A percentile compares a stretch with the other conserved stretches of the same genome.
phyloP scores from a whole-genome alignment of 176 grass and related monocot genomes.

The Neostapfia colusana region DNA sequence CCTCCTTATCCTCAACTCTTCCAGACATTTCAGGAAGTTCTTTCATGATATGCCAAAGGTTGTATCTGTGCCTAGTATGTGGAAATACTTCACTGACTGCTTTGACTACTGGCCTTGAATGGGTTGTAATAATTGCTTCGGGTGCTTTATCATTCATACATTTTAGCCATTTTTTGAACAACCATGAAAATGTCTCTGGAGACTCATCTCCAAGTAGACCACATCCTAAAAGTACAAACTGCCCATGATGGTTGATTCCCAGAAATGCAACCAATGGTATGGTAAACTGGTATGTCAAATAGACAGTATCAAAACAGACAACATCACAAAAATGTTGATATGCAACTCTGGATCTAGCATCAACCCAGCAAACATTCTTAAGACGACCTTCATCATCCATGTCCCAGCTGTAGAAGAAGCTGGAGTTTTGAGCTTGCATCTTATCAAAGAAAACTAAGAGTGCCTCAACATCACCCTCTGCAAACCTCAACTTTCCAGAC shows the following conservation, averaged over 20 bases:
- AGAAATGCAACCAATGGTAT: constrained; percentile 80
- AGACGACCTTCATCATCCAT: constrained; percentile 82
- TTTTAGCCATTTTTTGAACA: constrained; percentile 82
- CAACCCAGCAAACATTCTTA: constrained; percentile 88
- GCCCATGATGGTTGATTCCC: constrained; percentile 86
- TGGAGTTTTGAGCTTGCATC: constrained; percentile 74
- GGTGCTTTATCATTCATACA: constrained; percentile 85
- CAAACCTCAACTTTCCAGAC: constrained; percentile 64
- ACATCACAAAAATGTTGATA: constrained; percentile 81
- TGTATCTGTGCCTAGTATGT: constrained; percentile 66
- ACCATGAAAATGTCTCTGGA: constrained; percentile 75
- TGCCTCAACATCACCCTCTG: constrained; percentile 71
- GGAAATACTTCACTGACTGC: constrained; percentile 64
- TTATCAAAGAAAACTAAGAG: constrained; percentile 78
- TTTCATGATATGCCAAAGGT: constrained; percentile 95
- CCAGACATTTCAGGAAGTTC: constrained; percentile 86
- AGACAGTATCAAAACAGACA: constrained; percentile 76
- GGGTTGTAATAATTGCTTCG: constrained; percentile 72
- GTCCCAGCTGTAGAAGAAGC: constrained; percentile 84
- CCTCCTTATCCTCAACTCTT: constrained; percentile 80
- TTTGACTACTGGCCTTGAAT: constrained; percentile 63
- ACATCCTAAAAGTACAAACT: constrained; percentile 82
- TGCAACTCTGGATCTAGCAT: constrained; percentile 73
- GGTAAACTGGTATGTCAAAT: constrained; percentile 68
- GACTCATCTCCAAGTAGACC: constrained; percentile 79